Evolutionary conservation across 108 stramenopile genomes (phyloP), one percentile per base, ranked within the genome.

Genomic region (Cyclotella choctawhatcheeana): DNA sequence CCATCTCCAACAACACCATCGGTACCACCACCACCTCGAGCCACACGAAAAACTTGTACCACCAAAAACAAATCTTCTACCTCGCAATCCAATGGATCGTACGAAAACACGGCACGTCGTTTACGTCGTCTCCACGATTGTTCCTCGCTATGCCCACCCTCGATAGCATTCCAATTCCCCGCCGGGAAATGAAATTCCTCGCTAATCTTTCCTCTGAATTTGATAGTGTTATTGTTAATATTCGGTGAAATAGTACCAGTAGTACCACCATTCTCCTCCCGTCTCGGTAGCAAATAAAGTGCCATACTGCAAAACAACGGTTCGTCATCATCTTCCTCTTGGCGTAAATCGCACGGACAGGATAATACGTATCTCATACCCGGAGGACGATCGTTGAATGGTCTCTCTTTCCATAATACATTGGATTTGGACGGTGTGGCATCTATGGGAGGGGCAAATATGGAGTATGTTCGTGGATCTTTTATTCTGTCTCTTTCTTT

Each of bases 181-280:
- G 90, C 89, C 2, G 91, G 91, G 70, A 92, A 95, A 58, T 81
- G 87, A 69, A 92, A 95, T 44, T 92, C 91, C 53, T 95, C 91
- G 52, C 86, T 91, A 31, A 88, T 72, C 62, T 95, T 95, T 5
- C 89, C 90, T 58, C 56, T 37, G 27, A 78, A 81, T 7, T 20
- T 17, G 34, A 35, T 43, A 29, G 32, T 58, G 3, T 5, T 24
- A 17, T 7, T 54, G 26, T 37, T 67, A 0, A 24, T 44, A 35
- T 62, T 70, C n/a, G n/a, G n/a, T n/a, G n/a, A n/a, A n/a, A n/a
- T n/a, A n/a, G n/a, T n/a, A n/a, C n/a, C n/a, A n/a, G n/a, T n/a
- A n/a, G n/a, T n/a, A n/a, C n/a, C n/a, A 2, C 5, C 1, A 24
- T 26, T 20, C 40, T 20, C 21, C 32, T 14, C 33, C 30, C 20